These are phyloP conservation scores for Tolypocladium paradoxum DNA, from an alignment of 2,329 filamentous ascomycete genomes.

Conservation along the genomic window DNA sequence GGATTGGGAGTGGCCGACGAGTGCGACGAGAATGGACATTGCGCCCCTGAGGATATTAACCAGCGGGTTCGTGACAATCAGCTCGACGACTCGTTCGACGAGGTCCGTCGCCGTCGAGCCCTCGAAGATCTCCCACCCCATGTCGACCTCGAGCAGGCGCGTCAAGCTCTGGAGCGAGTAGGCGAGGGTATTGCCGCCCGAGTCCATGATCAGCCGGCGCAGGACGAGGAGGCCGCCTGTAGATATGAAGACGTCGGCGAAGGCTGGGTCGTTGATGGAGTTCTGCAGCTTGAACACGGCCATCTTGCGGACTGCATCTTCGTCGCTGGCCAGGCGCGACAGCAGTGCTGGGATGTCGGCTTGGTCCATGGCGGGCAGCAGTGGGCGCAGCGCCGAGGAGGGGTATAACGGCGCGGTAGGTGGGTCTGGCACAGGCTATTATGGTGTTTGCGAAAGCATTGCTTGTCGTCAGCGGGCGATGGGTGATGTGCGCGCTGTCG, in stretches of 20 bases:
- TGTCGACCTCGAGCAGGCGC: slow-evolving; percentile 84
- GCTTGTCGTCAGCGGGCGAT: not conserved
- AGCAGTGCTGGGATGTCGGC: slow-evolving; percentile 56
- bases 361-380: slow-evolving; percentile 43
- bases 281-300: slow-evolving; percentile 96
- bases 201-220: slow-evolving; percentile 70
- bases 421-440: not conserved
- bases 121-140: slow-evolving; percentile 89
- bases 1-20: slow-evolving; percentile 76
- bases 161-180: slow-evolving; percentile 88
- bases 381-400: slow-evolving; percentile 2
- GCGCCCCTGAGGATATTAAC: slow-evolving; percentile 96
- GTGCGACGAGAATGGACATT: slow-evolving; percentile 90
- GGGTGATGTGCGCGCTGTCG: not conserved
- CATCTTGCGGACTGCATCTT: slow-evolving; percentile 95
- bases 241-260: slow-evolving; percentile 91
- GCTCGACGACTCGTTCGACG: slow-evolving; percentile 69
- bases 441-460: not conserved
- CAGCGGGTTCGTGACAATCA: slow-evolving; percentile 88
- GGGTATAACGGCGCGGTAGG: not conserved
- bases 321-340: slow-evolving; percentile 53
- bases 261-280: slow-evolving; percentile 90
- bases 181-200: slow-evolving; percentile 86
- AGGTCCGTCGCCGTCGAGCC: slow-evolving; percentile 52
- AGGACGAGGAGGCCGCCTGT: slow-evolving; percentile 76